Percentiles rank a stretch among this genome's conserved stretches.
Conservation (phyloP, 495 filamentous ascomycete genomes). For the Xeromyces bisporus region DNA sequence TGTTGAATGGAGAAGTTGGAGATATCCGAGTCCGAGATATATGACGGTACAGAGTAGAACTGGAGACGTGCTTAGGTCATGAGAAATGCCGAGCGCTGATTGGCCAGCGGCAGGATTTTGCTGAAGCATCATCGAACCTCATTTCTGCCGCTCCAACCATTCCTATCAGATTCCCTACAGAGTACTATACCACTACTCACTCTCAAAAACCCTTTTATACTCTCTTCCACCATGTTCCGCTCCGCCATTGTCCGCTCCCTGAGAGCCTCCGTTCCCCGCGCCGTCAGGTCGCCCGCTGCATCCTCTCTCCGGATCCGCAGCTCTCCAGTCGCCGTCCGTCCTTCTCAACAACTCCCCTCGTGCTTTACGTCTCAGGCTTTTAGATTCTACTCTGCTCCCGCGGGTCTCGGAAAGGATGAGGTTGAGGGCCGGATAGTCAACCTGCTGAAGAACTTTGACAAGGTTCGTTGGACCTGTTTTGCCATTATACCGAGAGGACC, state of each 20-base stretch:
- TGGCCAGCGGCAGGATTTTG: constrained; percentile 29
- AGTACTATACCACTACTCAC: no score
- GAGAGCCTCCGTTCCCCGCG: constrained; percentile 40
- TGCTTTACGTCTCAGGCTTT: constrained; percentile 38
- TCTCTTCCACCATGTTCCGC: constrained; percentile 58
- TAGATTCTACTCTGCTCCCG: constrained; percentile 73
- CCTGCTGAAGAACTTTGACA: constrained; percentile 88
- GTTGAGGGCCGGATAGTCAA: constrained; percentile 86
- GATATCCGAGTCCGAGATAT: constrained; percentile 6
- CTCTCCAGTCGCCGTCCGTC: constrained; percentile 34
- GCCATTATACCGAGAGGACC: constrained; percentile 3
- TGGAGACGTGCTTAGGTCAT: constrained; percentile 31
- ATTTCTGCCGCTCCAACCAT: no score
- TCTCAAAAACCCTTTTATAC: neutral
- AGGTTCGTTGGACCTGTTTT: constrained; percentile 42
- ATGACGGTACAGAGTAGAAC: constrained; percentile 13
- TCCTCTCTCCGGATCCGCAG: constrained; percentile 37
- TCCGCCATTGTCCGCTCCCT: constrained; percentile 54
- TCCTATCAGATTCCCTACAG: no score
- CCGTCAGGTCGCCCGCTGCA: constrained; percentile 32
- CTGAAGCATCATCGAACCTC: constrained; percentile 6
- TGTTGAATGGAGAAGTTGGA: constrained; percentile 6
- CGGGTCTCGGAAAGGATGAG: constrained; percentile 60
- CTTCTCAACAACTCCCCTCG: constrained; percentile 31
- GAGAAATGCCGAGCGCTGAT: constrained; percentile 28